phyloP scores from a whole-genome alignment of 2,329 filamentous ascomycete species.

The Monosporascus sp. region DNA sequence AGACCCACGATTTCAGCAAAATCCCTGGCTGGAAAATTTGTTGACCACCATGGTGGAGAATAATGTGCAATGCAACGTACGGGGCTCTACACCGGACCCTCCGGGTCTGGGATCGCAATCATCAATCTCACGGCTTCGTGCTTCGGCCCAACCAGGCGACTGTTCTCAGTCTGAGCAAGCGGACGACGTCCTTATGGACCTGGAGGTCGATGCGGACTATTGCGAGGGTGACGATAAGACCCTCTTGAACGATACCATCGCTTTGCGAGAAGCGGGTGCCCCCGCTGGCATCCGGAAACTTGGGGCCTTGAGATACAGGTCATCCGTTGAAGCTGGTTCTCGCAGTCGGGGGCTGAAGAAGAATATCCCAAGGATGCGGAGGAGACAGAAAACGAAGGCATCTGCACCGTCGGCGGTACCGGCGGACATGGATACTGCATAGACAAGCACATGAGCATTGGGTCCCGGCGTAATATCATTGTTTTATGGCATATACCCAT shows the following conservation, averaged over 20 bases:
- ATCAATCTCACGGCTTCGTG: neutral
- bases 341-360: slow-evolving; percentile 24
- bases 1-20: slow-evolving; percentile 12
- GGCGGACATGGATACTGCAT: slow-evolving; percentile 4
- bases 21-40: slow-evolving; percentile 15
- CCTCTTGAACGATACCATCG: slow-evolving; percentile 8
- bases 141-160: slow-evolving; percentile 7
- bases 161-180: slow-evolving; percentile 6
- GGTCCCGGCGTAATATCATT: slow-evolving; percentile 2
- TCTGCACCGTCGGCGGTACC: slow-evolving; percentile 3
- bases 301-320: slow-evolving; percentile 19
- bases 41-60: slow-evolving; percentile 25
- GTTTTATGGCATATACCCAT: slow-evolving; percentile 21
- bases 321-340: slow-evolving; percentile 21
- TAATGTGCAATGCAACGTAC: slow-evolving; percentile 25
- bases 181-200: slow-evolving; percentile 8
- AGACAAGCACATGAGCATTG: neutral
- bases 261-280: slow-evolving; percentile 16
- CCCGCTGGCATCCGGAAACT: slow-evolving; percentile 20
- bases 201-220: slow-evolving; percentile 18
- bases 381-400: slow-evolving; percentile 12
- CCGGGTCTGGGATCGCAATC: slow-evolving; percentile 6
- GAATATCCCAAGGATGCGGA: slow-evolving; percentile 23
- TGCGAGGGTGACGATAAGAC: slow-evolving; percentile 13
- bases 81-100: slow-evolving; percentile 12